These are phyloP conservation scores for Chlorophyllum brunneum DNA, from an alignment of 768 basidiomycete genomes.

Conservation along the genomic window DNA sequence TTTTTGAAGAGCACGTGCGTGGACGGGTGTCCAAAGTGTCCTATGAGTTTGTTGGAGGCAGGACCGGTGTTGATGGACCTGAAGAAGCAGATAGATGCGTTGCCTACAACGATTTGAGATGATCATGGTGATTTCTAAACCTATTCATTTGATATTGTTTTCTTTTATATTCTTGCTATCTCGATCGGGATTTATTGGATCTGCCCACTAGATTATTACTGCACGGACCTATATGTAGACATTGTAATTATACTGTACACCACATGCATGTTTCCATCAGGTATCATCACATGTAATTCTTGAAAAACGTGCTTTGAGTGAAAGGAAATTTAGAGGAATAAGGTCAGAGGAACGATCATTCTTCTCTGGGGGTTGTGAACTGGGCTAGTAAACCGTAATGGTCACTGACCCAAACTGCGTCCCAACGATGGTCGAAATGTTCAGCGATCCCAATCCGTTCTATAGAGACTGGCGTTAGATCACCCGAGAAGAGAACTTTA, in stretches of 20 bases:
- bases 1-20: slow-evolving; percentile 46
- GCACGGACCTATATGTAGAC: slow-evolving; percentile 5
- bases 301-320: too few relatives aligned
- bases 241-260: slow-evolving; percentile 4
- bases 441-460: slow-evolving; percentile 2
- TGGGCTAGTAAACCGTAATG: slow-evolving; percentile 7
- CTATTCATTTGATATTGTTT: neutral
- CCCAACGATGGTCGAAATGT: neutral
- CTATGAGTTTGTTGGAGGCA: slow-evolving; percentile 64
- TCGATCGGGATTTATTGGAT: neutral
- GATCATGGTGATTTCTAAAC: neutral
- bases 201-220: neutral
- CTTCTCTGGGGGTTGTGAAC: neutral
- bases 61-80: slow-evolving; percentile 50
- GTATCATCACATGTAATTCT: too few relatives aligned
- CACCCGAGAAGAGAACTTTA: slow-evolving; percentile 8
- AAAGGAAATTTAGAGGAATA: too few relatives aligned
- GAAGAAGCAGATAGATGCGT: slow-evolving; percentile 53
- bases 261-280: neutral
- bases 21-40: slow-evolving; percentile 55
- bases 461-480: slow-evolving; percentile 1
- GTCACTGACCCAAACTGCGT: slow-evolving; percentile 5
- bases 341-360: too few relatives aligned
- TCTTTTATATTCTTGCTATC: neutral
- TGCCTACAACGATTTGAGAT: slow-evolving; percentile 31